Base-by-base conservation (phyloP, 164 flowering plant genomes). In the Kalanchoe fedtschenkoi region DNA sequence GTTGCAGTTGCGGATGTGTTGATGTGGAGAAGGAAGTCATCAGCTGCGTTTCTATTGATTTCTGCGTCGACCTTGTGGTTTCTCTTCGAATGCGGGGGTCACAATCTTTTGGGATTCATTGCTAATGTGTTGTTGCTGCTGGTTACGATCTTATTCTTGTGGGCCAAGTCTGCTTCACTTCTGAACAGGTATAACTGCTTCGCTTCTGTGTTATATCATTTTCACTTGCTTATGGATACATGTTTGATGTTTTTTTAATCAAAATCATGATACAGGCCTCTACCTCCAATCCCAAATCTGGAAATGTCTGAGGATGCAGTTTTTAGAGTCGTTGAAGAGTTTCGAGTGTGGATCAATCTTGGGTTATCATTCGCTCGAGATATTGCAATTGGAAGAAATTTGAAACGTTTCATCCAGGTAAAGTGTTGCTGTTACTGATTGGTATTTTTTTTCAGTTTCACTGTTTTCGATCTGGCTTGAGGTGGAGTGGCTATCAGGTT, bases 101-200 rank as follows among this genome's bases (percentile, higher is more conserved):
- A 87, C 61, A 84, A 76, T 68, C 53, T 74, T 19, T 51, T 89
- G 22, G 75, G 86, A 6, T 78, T 91, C 38, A 62, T 74, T 19
- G 63, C 95, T 3, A 83, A 85, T 77, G 86, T 81, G 22, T 46
- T 87, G 6, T 66, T 88, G 71, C 78, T 91, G 58, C 78, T 88
- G 5, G 86, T 87, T 58, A 71, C 63, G 6, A 82, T 88, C 62
- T 77, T 91, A 61, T 90, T 88, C 72, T 63, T 80, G 35, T 90
- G 97, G 97, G 89, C 85, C 7, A 90, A 86, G 76, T 84, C 95
- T 32, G 97, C 97, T 15, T 69, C 82, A 35, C 75, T 88, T 58
- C 87, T 90, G 60, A 88, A 83, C 62, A 75, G 97, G 96, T 90
- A 19, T 35, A 60, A n/a, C 10, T n/a, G 4, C 30, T 33, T 62